phyloP scores from a whole-genome alignment of 2,329 filamentous ascomycete species.

The Tolypocladium inflatum region DNA sequence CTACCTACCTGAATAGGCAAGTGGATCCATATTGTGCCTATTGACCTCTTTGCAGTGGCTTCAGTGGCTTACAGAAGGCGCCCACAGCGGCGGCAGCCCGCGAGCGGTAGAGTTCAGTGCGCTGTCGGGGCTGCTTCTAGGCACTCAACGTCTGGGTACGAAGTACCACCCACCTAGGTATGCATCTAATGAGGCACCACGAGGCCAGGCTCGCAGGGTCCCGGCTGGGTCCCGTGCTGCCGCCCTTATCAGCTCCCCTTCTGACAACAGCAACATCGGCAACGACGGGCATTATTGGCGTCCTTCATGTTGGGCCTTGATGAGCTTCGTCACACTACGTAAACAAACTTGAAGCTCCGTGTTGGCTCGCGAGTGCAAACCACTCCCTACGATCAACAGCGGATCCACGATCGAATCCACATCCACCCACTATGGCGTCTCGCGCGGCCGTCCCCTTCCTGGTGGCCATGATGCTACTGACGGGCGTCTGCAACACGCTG shows the following conservation, averaged over 20 bases:
- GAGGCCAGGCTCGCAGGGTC: background rate
- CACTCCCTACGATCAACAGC: background rate
- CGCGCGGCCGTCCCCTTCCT: slow-evolving; percentile 70
- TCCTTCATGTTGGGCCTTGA: background rate
- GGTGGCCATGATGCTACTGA: slow-evolving; percentile 93
- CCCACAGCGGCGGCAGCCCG: background rate
- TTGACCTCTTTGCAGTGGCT: background rate
- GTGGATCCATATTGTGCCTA: background rate
- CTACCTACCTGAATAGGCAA: background rate
- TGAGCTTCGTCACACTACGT: background rate
- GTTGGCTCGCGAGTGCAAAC: background rate
- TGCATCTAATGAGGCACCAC: background rate
- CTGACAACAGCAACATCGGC: background rate
- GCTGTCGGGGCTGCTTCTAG: background rate
- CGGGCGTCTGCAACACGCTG: slow-evolving; percentile 92
- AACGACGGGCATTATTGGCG: background rate
- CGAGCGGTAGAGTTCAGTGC: background rate
- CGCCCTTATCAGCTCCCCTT: background rate
- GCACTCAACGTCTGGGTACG: background rate
- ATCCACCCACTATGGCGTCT: slow-evolving; percentile 51
- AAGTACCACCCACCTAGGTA: background rate
- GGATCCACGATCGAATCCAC: background rate
- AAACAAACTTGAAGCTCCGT: background rate
- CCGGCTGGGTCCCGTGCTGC: background rate
- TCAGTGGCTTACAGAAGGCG: background rate